A percentile compares a stretch with the other conserved stretches of the same genome.
Conservation (phyloP, 179 eudicot species). For the Carnegiea gigantea region DNA sequence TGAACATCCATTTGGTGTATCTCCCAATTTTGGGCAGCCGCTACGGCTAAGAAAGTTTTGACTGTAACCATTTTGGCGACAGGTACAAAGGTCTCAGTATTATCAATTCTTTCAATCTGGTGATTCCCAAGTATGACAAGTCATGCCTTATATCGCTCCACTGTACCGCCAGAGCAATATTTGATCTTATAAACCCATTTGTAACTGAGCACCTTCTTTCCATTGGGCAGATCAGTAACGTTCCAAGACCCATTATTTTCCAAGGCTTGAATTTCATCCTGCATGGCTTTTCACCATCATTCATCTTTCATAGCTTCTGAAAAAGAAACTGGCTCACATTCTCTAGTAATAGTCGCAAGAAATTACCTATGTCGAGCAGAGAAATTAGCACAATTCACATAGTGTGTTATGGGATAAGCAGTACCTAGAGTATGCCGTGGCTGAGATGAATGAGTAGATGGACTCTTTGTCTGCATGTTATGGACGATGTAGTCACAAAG, state of each 20-base stretch:
- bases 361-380: neutral
- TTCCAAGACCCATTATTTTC: neutral
- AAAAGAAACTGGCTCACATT: neutral
- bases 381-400: neutral
- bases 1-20: no score
- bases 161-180: neutral
- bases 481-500: no score
- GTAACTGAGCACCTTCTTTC: neutral
- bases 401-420: neutral
- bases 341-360: neutral
- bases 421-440: neutral
- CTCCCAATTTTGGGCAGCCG: no score
- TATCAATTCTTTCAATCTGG: no score
- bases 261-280: neutral
- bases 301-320: neutral
- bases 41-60: no score
- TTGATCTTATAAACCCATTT: neutral
- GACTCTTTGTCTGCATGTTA: neutral
- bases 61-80: no score
- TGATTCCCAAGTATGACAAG: neutral
- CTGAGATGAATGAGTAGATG: neutral
- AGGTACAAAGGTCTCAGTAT: no score
- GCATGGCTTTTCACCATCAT: neutral
- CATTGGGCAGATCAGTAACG: neutral
- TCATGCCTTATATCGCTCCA: neutral